A percentile compares a stretch with the other conserved stretches of the same genome.
phyloP scores from a whole-genome alignment of 441 rosid species.

The Populus trichocarpa region DNA sequence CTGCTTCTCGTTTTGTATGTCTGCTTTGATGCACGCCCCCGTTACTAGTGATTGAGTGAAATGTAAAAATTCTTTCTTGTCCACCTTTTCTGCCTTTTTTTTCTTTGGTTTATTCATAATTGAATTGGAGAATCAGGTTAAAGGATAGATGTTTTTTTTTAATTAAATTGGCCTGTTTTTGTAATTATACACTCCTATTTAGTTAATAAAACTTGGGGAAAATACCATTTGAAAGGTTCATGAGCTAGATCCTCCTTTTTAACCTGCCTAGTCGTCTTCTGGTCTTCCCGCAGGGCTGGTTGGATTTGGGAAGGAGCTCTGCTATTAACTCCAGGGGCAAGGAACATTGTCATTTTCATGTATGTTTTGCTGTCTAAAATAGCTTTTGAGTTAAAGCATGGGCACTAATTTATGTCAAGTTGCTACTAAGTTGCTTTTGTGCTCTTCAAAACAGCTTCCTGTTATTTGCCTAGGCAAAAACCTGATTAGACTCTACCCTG shows the following conservation, averaged over 20 bases:
- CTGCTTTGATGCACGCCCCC: not conserved
- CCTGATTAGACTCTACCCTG: not conserved
- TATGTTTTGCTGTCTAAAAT: not conserved
- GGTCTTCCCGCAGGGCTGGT: not conserved
- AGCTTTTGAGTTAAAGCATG: not conserved
- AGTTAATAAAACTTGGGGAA: constrained; percentile 11
- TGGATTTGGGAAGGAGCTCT: not conserved
- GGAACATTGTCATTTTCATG: not conserved
- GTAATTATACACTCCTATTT: constrained; percentile 17
- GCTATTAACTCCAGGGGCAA: not conserved
- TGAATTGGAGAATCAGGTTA: constrained; percentile 17
- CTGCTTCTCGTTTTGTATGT: constrained; percentile 10
- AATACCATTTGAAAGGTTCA: not conserved
- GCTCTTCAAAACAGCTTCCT: not conserved
- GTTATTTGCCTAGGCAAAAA: not conserved
- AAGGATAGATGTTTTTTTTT: constrained; percentile 5
- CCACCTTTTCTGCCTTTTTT: not conserved
- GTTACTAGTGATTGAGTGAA: not conserved
- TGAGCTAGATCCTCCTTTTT: not conserved
- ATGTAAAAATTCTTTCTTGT: constrained; percentile 8
- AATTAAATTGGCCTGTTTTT: constrained; percentile 6
- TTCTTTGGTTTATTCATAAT: not conserved
- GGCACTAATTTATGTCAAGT: not conserved
- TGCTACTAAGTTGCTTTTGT: not conserved
- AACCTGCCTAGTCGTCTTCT: not conserved